Evolutionary conservation across 192 early-diverging fungal genomes (phyloP).

Genomic region (Chytriomyces hyalinus): DNA sequence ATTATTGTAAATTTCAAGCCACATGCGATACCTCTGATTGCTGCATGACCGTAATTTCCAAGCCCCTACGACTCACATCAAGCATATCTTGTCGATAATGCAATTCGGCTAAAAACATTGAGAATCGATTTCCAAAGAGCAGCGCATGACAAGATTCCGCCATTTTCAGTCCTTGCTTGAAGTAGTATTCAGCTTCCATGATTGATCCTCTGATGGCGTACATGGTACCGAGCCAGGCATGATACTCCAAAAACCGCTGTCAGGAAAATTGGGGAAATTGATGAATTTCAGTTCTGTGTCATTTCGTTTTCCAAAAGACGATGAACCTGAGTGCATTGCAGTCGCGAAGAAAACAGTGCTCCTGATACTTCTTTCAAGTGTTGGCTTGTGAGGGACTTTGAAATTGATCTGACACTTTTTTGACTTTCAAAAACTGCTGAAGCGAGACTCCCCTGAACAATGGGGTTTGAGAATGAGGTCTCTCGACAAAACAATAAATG

Average conservation of each 20-base stretch:
- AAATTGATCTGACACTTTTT: not conserved
- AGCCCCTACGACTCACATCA: not conserved
- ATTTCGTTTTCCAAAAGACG: too few relatives aligned
- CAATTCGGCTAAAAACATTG: conserved; percentile 57
- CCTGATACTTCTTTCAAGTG: not conserved
- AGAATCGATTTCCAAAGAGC: conserved; percentile 48
- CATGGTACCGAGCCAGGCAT: conserved; percentile 54
- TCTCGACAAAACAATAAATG: not conserved
- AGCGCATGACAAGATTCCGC: conserved; percentile 49
- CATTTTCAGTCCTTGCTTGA: conserved; percentile 60
- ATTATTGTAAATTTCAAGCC: conserved; percentile 29
- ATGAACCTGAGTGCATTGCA: conserved; percentile 7
- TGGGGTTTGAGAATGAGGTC: not conserved
- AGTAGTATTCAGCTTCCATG: conserved; percentile 68
- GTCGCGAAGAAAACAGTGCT: not conserved
- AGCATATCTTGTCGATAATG: conserved; percentile 51
- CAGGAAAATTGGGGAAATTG: not conserved
- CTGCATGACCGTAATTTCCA: conserved; percentile 5
- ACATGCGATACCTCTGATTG: not conserved
- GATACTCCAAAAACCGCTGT: conserved; percentile 56
- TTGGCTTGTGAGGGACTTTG: not conserved
- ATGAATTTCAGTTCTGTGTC: not conserved
- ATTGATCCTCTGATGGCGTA: conserved; percentile 63
- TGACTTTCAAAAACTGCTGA: not conserved
- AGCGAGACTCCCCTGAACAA: conserved; percentile 13